Conservation (phyloP, 2,329 filamentous ascomycete genomes). For the Alternaria novae-zelandiae region DNA sequence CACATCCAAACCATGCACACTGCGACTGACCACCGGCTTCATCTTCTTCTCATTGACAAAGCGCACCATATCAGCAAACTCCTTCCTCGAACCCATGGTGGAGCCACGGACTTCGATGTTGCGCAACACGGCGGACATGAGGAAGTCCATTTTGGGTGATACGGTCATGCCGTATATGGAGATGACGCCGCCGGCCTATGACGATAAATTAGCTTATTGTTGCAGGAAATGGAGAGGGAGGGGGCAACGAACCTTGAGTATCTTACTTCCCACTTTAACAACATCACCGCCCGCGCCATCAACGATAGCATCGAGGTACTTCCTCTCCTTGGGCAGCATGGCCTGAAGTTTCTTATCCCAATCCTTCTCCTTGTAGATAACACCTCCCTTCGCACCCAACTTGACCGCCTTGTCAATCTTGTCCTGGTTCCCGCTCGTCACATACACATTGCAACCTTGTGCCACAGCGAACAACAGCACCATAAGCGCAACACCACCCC, state of each 20-base stretch:
- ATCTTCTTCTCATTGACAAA: slow-evolving; percentile 80
- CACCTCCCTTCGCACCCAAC: slow-evolving; percentile 81
- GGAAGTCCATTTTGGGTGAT: slow-evolving; percentile 82
- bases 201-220: neutral
- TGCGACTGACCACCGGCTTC: slow-evolving; percentile 76
- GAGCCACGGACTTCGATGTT: slow-evolving; percentile 86
- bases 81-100: slow-evolving; percentile 89
- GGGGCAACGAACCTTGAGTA: slow-evolving; percentile 65
- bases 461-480: slow-evolving; percentile 78
- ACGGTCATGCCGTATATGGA: slow-evolving; percentile 91
- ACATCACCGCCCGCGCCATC: slow-evolving; percentile 91
- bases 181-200: slow-evolving; percentile 76
- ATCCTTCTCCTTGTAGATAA: slow-evolving; percentile 75
- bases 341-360: slow-evolving; percentile 80
- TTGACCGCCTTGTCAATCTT: slow-evolving; percentile 76
- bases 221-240: neutral
- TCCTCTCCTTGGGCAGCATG: slow-evolving; percentile 68
- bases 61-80: slow-evolving; percentile 88
- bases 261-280: slow-evolving; percentile 68
- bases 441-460: slow-evolving; percentile 77
- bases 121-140: slow-evolving; percentile 81
- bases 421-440: slow-evolving; percentile 74
- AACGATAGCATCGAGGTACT: slow-evolving; percentile 80
- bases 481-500: slow-evolving; percentile 87
- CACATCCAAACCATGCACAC: slow-evolving; percentile 74